phyloP scores from a whole-genome alignment of 306 rosid species.

The Hippophae gyantsensis region DNA sequence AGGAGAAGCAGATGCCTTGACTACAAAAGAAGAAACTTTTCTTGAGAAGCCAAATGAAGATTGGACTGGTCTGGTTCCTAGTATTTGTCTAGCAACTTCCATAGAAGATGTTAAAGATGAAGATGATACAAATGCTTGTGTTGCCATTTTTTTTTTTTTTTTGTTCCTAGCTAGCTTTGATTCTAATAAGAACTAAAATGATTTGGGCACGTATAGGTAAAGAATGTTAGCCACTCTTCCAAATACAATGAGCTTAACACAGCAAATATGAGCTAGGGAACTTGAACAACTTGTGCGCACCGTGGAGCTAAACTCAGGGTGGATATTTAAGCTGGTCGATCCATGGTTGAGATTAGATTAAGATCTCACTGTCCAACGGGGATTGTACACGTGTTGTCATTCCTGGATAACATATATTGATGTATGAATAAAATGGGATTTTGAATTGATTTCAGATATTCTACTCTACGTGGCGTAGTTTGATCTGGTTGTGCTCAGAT shows the following conservation, averaged over 20 bases:
- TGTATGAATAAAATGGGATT: not conserved
- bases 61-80: conserved; percentile 44
- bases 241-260: conserved; percentile 17
- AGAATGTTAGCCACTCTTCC: conserved; percentile 4
- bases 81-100: conserved; percentile 46
- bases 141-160: conserved; percentile 38
- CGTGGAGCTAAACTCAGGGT: conserved; percentile 34
- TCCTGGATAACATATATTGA: conserved; percentile 49
- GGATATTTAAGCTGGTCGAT: conserved; percentile 21
- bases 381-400: conserved; percentile 35
- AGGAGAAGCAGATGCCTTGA: conserved; percentile 65
- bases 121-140: conserved; percentile 74
- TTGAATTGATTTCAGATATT: not conserved
- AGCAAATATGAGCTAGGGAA: conserved; percentile 18
- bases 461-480: conserved; percentile 17
- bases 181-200: not conserved
- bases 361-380: conserved; percentile 63
- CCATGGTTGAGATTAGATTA: conserved; percentile 38
- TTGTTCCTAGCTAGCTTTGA: not conserved
- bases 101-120: conserved; percentile 70
- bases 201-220: not conserved
- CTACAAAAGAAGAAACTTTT: conserved; percentile 56
- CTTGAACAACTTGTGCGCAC: conserved; percentile 29
- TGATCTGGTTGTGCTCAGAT: not conserved
- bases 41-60: conserved; percentile 33